phyloP scores from a whole-genome alignment of 1,139 yeast genomes.

The Geotrichum klebahnii region DNA sequence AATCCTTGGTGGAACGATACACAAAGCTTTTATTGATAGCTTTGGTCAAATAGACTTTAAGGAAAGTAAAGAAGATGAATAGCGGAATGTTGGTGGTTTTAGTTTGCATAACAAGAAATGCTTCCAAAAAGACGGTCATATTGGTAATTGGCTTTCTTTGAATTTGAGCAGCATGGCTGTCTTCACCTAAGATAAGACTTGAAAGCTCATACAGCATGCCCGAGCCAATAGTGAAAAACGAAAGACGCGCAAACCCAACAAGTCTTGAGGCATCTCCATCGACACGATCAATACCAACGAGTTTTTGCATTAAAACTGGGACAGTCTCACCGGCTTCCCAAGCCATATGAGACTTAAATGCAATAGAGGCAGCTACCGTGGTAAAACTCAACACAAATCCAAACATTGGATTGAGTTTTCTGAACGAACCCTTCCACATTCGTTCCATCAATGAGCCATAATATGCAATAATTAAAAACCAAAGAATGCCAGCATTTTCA shows the following conservation, averaged over 20 bases:
- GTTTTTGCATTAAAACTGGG: slow-evolving; percentile 42
- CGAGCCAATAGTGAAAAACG: slow-evolving; percentile 32
- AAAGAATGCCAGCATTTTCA: slow-evolving; percentile 38
- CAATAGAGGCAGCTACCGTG: slow-evolving; percentile 44
- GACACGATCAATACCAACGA: slow-evolving; percentile 31
- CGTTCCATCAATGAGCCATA: slow-evolving; percentile 35
- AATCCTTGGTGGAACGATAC: slow-evolving; percentile 18
- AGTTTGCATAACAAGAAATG: slow-evolving; percentile 67
- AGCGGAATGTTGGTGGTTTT: slow-evolving; percentile 66
- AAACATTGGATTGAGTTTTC: slow-evolving; percentile 31
- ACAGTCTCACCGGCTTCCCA: slow-evolving; percentile 51
- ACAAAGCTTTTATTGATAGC: slow-evolving; percentile 27
- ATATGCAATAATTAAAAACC: slow-evolving; percentile 50
- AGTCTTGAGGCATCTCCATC: slow-evolving; percentile 28
- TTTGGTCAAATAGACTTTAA: slow-evolving; percentile 28
- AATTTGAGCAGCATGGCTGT: slow-evolving; percentile 15
- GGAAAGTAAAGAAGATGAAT: slow-evolving; percentile 49
- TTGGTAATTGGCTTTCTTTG: slow-evolving; percentile 42
- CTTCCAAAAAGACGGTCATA: slow-evolving; percentile 45
- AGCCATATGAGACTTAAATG: slow-evolving; percentile 58
- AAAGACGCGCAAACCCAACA: slow-evolving; percentile 33
- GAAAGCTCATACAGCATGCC: slow-evolving; percentile 32
- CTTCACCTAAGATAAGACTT: slow-evolving; percentile 24
- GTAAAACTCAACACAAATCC: slow-evolving; percentile 45
- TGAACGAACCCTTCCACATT: slow-evolving; percentile 31